Base-by-base conservation (phyloP, 371 early-diverging fungal genomes). In the Choanephora cucurbitarum region DNA sequence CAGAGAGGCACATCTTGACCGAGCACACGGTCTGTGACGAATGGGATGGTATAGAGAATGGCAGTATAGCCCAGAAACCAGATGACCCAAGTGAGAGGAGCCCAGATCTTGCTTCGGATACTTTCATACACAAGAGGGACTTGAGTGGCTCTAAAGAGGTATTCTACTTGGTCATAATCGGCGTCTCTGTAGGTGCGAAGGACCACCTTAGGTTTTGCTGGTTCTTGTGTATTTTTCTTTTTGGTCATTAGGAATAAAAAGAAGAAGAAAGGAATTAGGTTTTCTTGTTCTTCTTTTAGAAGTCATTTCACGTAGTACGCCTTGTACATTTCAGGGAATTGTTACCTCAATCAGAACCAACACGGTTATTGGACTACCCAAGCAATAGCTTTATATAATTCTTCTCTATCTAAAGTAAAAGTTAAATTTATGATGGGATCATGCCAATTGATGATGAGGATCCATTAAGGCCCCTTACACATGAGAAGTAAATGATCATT, bases 21-120 rank as follows among this genome's bases (percentile, higher is more conserved):
- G 3, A 49, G 6, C 5, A 11, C 10, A 1, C 33, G 48, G 4
- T 49, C 13, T 3, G 72, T 17, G 9, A 58, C 21, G 2, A 34
- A 31, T 0, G 73, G 75, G 10, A 75, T 55, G 11, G 44, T 11
- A 9, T 57, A 43, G 28, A 75, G 44, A 3, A 79, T 51, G 15
- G 51, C 23, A 14, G 67, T 60, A 32, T 72, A 79, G 0, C 60
- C 70, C 18, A 34, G 54, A 49, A 79, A 63, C 72, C 72, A 75
- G n/a, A 72, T 34, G 6, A 67, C 31, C 79, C 76, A 79, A 0
- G 74, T 70, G 9, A 57, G 19, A 6, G 73, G 71, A 11, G 67
- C 39, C 76, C 73, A 68, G n/a, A 75, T n/a, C 37, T 75, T 75
- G 8, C 66, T 62, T 40, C 73, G 65, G 13, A 79, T 66, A 14